Percentiles rank a stretch among this genome's conserved stretches.
Conservation (phyloP, 768 basidiomycete species). For the Phallus indusiatus region DNA sequence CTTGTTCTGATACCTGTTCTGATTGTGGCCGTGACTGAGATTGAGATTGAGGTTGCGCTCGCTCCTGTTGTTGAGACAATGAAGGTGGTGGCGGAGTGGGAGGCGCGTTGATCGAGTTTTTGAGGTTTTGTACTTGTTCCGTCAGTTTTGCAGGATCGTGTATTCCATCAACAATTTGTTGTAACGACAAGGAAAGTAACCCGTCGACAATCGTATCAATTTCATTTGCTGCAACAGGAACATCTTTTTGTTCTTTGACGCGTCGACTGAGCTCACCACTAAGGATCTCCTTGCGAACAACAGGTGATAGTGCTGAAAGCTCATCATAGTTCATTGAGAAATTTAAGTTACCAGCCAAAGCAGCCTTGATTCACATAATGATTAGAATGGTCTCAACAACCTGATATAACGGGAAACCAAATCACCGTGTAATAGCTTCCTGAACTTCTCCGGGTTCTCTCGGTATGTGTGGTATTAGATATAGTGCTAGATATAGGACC, state of each 20-base stretch:
- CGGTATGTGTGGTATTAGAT: constrained; percentile 22
- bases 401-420: constrained; percentile 1
- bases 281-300: constrained; percentile 78
- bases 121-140: constrained; percentile 48
- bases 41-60: no score
- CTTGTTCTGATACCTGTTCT: constrained; percentile 41
- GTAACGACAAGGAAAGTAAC: constrained; percentile 59
- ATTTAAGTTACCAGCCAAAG: constrained; percentile 68
- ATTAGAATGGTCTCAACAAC: constrained; percentile 1
- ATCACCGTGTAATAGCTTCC: constrained; percentile 81
- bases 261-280: constrained; percentile 75
- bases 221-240: constrained; percentile 41
- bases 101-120: constrained; percentile 13
- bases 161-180: constrained; percentile 67
- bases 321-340: constrained; percentile 85
- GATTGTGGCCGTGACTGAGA: constrained; percentile 23
- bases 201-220: constrained; percentile 62
- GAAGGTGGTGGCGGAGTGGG: constrained; percentile 25
- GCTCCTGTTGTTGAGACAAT: constrained; percentile 17
- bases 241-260: constrained; percentile 42
- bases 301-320: constrained; percentile 70
- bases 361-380: constrained; percentile 44
- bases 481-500: constrained; percentile 27
- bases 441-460: constrained; percentile 66
- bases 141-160: constrained; percentile 58